Percentiles rank a stretch among this genome's conserved stretches.
Evolutionary conservation across 2,329 filamentous ascomycete species (phyloP).

Genomic region (Zopfia rhizophila): DNA sequence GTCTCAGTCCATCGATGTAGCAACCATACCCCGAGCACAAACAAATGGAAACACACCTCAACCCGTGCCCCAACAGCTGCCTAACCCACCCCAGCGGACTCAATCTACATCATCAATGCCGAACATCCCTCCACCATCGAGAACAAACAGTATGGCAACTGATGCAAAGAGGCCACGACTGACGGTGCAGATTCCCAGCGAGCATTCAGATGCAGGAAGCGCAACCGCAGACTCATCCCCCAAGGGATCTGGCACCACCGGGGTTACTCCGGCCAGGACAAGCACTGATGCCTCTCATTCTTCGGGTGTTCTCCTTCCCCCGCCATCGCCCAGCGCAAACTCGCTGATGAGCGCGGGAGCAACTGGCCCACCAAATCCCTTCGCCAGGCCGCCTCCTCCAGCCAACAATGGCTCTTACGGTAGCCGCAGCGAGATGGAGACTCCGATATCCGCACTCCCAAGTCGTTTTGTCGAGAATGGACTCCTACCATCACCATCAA

Average conservation of each 20-base stretch:
- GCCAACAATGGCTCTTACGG: constrained; percentile 61
- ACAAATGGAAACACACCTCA: constrained; percentile 63
- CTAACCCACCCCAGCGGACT: constrained; percentile 59
- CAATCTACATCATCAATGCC: constrained; percentile 71
- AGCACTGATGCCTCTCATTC: constrained; percentile 67
- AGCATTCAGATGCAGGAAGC: constrained; percentile 81
- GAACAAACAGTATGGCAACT: constrained; percentile 78
- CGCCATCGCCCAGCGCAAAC: constrained; percentile 89
- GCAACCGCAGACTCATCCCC: constrained; percentile 76
- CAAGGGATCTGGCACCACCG: constrained; percentile 70
- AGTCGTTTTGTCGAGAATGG: constrained; percentile 90
- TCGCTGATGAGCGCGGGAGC: constrained; percentile 90
- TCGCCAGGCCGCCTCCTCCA: constrained; percentile 85
- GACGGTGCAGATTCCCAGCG: constrained; percentile 94
- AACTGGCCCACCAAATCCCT: constrained; percentile 92
- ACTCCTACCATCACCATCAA: constrained; percentile 88
- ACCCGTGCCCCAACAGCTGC: constrained; percentile 49
- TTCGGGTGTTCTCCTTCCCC: constrained; percentile 82
- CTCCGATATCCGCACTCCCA: constrained; percentile 92
- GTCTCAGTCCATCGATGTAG: constrained; percentile 73
- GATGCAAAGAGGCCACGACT: constrained; percentile 81
- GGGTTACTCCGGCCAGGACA: constrained; percentile 66
- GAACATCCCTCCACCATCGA: constrained; percentile 77
- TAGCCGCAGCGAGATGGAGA: constrained; percentile 65
- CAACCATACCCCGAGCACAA: constrained; percentile 62